Percentiles rank a stretch among this genome's conserved stretches.
Conservation (phyloP, 2,329 filamentous ascomycete genomes). For the Cladosporium sp. region DNA sequence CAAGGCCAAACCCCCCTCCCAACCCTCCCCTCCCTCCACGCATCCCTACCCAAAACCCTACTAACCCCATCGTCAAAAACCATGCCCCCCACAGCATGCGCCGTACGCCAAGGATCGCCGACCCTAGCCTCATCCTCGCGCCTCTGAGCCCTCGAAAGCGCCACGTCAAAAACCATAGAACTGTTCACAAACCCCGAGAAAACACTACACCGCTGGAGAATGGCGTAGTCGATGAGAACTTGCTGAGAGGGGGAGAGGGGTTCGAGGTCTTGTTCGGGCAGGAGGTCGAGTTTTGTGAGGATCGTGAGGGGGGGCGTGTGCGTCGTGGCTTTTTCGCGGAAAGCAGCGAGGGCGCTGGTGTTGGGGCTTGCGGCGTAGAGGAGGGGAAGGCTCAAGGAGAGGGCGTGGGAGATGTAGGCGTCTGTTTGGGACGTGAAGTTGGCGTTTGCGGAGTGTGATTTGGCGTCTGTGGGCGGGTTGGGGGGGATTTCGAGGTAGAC, state of each 20-base stretch:
- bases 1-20: constrained; percentile 28
- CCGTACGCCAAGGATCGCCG: constrained; percentile 22
- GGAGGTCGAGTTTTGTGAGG: constrained; percentile 40
- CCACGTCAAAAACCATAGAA: constrained; percentile 46
- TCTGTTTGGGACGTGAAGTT: constrained; percentile 35
- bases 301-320: constrained; percentile 34
- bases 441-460: constrained; percentile 24
- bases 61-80: constrained; percentile 28
- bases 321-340: constrained; percentile 35
- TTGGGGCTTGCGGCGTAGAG: constrained; percentile 45
- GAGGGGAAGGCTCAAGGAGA: constrained; percentile 25
- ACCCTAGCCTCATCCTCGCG: constrained; percentile 23
- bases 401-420: constrained; percentile 35
- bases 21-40: constrained; percentile 22
- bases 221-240: constrained; percentile 48
- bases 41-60: constrained; percentile 25
- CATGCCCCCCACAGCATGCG: constrained; percentile 22
- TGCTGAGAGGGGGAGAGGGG: constrained; percentile 46
- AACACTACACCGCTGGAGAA: constrained; percentile 41
- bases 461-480: constrained; percentile 32
- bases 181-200: constrained; percentile 44
- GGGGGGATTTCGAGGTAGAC: constrained; percentile 36
- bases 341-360: constrained; percentile 32
- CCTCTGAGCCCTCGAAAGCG: constrained; percentile 37
- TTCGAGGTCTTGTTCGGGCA: constrained; percentile 33